These are phyloP conservation scores for Aspergillus ellipticus DNA, from an alignment of 495 filamentous ascomycete genomes.

Conservation along the genomic window DNA sequence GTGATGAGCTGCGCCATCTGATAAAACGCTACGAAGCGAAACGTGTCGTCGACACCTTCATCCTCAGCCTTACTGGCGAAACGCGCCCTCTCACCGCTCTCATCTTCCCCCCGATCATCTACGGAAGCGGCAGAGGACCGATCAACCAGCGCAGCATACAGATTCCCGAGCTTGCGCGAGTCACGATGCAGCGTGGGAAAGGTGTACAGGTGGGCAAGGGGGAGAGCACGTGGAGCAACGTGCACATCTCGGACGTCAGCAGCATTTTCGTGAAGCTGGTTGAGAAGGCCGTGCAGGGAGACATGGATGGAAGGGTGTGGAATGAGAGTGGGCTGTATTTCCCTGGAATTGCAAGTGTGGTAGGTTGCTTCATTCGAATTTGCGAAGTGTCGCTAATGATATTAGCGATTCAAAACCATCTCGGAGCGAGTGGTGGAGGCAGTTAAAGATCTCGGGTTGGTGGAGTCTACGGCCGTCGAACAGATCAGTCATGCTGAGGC, in stretches of 20 bases:
- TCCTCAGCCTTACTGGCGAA: constrained; percentile 34
- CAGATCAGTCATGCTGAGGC: constrained; percentile 22
- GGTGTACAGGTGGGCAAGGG: constrained; percentile 57
- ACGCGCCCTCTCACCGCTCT: constrained; percentile 56
- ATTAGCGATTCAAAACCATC: constrained; percentile 53
- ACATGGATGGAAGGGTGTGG: constrained; percentile 65
- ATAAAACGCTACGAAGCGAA: constrained; percentile 42
- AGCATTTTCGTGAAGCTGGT: constrained; percentile 55
- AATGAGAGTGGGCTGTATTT: constrained; percentile 68
- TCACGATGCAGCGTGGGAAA: constrained; percentile 50
- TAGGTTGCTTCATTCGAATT: constrained; percentile 12
- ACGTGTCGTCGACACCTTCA: constrained; percentile 49
- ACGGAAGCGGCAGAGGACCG: constrained; percentile 62
- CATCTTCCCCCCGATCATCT: constrained; percentile 68
- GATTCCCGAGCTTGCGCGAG: constrained; percentile 50
- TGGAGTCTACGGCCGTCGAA: constrained; percentile 46
- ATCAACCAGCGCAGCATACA: constrained; percentile 61
- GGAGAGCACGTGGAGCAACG: constrained; percentile 59
- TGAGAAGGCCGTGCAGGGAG: constrained; percentile 54
- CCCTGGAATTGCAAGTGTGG: constrained; percentile 54
- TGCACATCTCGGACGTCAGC: constrained; percentile 63
- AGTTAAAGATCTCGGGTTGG: constrained; percentile 53
- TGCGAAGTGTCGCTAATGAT: constrained; percentile 2
- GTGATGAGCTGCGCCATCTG: constrained; percentile 31
- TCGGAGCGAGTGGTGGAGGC: constrained; percentile 51